Evolutionary conservation across 768 basidiomycete species (phyloP).

Genomic region (Suillus alpinus): DNA sequence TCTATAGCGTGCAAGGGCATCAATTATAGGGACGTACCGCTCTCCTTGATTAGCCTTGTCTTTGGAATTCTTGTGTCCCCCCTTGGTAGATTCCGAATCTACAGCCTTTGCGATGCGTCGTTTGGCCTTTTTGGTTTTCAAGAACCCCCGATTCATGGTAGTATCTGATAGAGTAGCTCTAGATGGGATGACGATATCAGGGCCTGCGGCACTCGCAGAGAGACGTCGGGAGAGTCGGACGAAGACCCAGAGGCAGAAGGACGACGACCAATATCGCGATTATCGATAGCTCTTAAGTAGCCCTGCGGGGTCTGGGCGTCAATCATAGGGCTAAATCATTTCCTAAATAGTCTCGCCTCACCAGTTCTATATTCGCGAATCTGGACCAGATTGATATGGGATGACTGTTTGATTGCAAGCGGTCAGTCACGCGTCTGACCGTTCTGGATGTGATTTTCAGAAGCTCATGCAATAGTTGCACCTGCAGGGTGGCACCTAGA

Average conservation of each 20-base stretch:
- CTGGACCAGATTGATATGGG: not conserved
- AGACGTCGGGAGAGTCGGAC: not conserved
- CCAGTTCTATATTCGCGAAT: not conserved
- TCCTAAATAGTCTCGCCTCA: not conserved
- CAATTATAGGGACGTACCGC: not conserved
- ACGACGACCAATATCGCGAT: not conserved
- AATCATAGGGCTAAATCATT: not conserved
- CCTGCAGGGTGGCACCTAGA: not conserved
- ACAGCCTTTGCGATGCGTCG: conserved; percentile 7
- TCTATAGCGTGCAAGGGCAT: not conserved
- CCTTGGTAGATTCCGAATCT: not conserved
- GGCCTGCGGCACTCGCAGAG: not conserved
- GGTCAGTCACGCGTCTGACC: not conserved
- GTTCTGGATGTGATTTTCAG: not conserved
- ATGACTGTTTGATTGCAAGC: not conserved
- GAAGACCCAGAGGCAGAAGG: not conserved
- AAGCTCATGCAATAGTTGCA: not conserved
- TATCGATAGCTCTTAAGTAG: not conserved
- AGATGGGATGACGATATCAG: not conserved
- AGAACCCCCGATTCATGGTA: conserved; percentile 23
- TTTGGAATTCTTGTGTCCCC: not conserved
- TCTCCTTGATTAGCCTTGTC: not conserved
- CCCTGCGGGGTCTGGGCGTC: not conserved
- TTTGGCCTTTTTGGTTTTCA: conserved; percentile 13
- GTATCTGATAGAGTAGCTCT: not conserved